Percentiles rank a stretch among this genome's conserved stretches.
These are phyloP conservation scores for Talaromyces amestolkiae DNA, from an alignment of 2,329 filamentous ascomycete genomes.

Conservation along the genomic window DNA sequence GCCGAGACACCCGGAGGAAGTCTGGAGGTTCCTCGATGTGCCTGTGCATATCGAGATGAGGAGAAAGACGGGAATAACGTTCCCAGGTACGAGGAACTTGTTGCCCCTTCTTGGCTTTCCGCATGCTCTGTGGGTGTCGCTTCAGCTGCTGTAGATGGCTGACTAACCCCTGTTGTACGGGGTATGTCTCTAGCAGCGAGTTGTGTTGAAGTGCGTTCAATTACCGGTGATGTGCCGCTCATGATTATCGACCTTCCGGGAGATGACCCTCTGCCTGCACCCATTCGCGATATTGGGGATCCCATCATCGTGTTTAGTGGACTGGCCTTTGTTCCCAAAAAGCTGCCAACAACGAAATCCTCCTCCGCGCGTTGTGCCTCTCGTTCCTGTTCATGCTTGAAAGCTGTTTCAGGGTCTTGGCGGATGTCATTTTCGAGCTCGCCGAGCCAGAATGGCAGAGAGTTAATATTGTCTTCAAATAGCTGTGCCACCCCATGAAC, in stretches of 20 bases:
- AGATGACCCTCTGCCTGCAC: conserved; percentile 28
- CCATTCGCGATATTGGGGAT: conserved; percentile 31
- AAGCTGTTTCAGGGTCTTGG: conserved; percentile 84
- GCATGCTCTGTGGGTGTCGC: not conserved
- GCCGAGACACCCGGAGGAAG: conserved; percentile 86
- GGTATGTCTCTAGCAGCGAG: conserved; percentile 16
- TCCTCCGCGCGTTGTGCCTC: conserved; percentile 79
- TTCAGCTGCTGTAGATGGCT: not conserved
- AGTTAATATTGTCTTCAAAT: conserved; percentile 96
- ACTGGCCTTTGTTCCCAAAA: conserved; percentile 60
- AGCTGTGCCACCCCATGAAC: conserved; percentile 87
- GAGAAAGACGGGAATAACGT: conserved; percentile 76
- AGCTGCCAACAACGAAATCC: conserved; percentile 82
- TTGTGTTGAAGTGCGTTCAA: conserved; percentile 7
- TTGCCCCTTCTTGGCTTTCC: not conserved
- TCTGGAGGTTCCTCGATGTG: conserved; percentile 48
- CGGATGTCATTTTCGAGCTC: conserved; percentile 91
- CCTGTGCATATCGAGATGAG: conserved; percentile 69
- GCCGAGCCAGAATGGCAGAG: conserved; percentile 91
- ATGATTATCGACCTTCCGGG: conserved; percentile 17
- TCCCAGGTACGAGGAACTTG: conserved; percentile 15
- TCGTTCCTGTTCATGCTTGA: conserved; percentile 85
- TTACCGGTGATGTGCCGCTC: conserved; percentile 6
- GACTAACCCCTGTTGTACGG: not conserved
- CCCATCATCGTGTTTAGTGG: conserved; percentile 33